phyloP scores from a whole-genome alignment of 2,329 filamentous ascomycete genomes.

The Fusarium praegraminearum region DNA sequence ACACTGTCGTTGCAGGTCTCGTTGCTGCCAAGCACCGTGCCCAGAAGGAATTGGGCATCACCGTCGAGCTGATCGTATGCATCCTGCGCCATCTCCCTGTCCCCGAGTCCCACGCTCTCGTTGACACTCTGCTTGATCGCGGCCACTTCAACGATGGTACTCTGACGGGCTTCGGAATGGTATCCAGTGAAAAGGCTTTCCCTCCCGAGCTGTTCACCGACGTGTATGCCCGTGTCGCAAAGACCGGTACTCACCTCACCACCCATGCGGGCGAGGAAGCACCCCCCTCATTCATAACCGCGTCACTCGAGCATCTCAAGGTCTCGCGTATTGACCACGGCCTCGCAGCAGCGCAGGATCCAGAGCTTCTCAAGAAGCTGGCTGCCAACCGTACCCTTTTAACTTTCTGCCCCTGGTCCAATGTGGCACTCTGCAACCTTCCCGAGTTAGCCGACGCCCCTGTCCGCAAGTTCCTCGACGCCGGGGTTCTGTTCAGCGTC shows the following conservation, averaged over 20 bases:
- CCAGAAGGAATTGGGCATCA: constrained; percentile 70
- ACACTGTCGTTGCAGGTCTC: constrained; percentile 74
- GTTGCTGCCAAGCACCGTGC: constrained; percentile 70
- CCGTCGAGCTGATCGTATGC: constrained; percentile 76
- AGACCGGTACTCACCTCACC: constrained; percentile 68
- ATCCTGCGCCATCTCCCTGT: constrained; percentile 77
- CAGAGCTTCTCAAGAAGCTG: constrained; percentile 68
- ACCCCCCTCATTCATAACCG: constrained; percentile 72
- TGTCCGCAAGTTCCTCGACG: constrained; percentile 71
- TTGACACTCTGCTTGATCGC: constrained; percentile 47
- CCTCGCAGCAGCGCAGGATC: constrained; percentile 72
- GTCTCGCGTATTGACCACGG: constrained; percentile 81
- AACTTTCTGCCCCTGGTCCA: constrained; percentile 79
- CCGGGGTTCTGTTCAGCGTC: constrained; percentile 75
- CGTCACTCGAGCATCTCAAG: constrained; percentile 71
- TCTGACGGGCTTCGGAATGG: constrained; percentile 74
- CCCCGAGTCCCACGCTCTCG: constrained; percentile 61
- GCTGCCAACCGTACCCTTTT: constrained; percentile 69
- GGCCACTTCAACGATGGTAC: constrained; percentile 64
- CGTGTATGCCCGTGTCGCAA: constrained; percentile 65
- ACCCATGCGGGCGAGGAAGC: constrained; percentile 84
- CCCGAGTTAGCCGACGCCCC: constrained; percentile 58
- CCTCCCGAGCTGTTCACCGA: constrained; percentile 71
- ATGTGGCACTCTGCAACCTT: constrained; percentile 62
- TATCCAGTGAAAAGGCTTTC: constrained; percentile 70